These are phyloP conservation scores for Colletotrichum camelliae DNA, from an alignment of 2,329 filamentous ascomycete genomes.

Conservation along the genomic window DNA sequence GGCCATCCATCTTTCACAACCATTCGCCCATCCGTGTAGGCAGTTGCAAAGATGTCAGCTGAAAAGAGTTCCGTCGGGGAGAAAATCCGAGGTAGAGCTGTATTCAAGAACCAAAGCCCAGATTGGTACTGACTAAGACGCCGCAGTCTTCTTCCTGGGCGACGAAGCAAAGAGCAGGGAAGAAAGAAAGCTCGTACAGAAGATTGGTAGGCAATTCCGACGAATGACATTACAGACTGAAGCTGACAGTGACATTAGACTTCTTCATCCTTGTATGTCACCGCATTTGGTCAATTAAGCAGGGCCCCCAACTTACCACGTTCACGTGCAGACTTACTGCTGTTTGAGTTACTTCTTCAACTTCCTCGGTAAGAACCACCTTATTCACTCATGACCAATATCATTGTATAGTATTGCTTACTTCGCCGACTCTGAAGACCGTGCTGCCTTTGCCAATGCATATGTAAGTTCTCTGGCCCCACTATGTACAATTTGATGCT, in stretches of 20 bases:
- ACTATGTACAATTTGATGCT: neutral
- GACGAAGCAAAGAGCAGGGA: constrained; percentile 23
- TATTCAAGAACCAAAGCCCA: neutral
- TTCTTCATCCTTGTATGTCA: constrained; percentile 36
- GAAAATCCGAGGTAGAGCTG: neutral
- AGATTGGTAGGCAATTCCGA: constrained; percentile 25
- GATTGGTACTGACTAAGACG: neutral
- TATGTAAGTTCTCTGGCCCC: neutral
- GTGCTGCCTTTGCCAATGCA: constrained; percentile 23
- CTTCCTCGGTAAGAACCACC: constrained; percentile 35
- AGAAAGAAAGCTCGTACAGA: constrained; percentile 32
- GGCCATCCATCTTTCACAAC: neutral
- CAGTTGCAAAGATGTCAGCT: neutral
- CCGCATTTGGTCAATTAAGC: neutral
- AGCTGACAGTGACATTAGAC: constrained; percentile 21
- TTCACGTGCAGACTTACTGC: constrained; percentile 31
- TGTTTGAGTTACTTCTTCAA: constrained; percentile 41
- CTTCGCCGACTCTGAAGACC: neutral
- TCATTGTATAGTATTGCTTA: neutral
- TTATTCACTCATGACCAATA: neutral
- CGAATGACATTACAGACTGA: rapidly evolving
- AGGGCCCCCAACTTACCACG: neutral
- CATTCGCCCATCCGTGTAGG: neutral
- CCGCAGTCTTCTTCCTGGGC: constrained; percentile 21
- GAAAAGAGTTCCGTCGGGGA: neutral